phyloP scores from a whole-genome alignment of 225 moss, liverwort and hornwort genomes.

The Sphagnum contortum region DNA sequence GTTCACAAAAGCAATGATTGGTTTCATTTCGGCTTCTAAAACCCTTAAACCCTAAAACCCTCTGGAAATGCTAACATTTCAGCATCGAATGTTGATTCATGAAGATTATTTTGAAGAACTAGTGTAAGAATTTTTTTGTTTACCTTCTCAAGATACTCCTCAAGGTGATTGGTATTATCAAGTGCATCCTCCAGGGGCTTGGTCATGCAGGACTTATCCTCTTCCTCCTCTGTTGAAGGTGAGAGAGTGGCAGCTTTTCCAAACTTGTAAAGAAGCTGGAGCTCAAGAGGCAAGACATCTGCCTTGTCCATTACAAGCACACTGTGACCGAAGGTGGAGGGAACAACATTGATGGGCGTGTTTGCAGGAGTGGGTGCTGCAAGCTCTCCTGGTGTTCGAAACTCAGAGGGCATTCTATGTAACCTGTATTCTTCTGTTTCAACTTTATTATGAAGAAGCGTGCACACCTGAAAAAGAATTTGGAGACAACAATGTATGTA shows the following conservation, averaged over 20 bases:
- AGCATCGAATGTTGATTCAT: too few relatives aligned
- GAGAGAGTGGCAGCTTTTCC: neutral
- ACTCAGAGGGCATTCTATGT: neutral
- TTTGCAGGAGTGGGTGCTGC: constrained; percentile 6
- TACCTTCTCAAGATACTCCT: neutral
- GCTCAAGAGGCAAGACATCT: constrained; percentile 1
- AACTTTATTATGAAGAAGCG: too few relatives aligned
- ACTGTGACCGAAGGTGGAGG: neutral
- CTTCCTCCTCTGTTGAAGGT: neutral
- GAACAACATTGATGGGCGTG: neutral
- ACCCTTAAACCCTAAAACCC: too few relatives aligned
- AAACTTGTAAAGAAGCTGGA: too few relatives aligned
- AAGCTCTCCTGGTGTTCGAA: constrained; percentile 2
- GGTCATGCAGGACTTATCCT: neutral
- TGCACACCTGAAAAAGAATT: too few relatives aligned
- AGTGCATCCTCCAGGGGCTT: neutral
- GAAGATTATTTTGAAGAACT: too few relatives aligned
- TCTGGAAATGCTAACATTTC: too few relatives aligned
- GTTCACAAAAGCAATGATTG: too few relatives aligned
- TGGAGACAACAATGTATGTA: too few relatives aligned
- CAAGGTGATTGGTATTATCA: neutral
- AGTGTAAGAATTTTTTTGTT: too few relatives aligned
- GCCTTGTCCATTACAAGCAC: neutral
- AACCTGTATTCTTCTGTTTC: too few relatives aligned
- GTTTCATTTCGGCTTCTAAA: too few relatives aligned